These are phyloP conservation scores for Yarrowia bubula DNA, from an alignment of 805 yeast genomes.

Conservation along the genomic window DNA sequence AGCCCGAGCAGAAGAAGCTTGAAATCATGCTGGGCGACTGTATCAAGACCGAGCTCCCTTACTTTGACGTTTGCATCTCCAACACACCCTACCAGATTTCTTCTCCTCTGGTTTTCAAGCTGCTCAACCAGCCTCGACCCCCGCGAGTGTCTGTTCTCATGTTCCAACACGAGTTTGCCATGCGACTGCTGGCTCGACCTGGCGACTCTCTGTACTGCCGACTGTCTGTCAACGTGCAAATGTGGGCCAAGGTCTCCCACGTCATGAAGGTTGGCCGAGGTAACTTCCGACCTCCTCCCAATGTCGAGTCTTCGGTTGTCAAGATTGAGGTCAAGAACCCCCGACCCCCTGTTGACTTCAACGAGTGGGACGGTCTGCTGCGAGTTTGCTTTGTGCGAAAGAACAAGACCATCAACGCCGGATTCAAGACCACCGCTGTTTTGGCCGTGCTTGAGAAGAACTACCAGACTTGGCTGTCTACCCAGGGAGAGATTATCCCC, in stretches of 20 bases:
- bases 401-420: constrained; percentile 88
- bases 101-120: constrained; percentile 90
- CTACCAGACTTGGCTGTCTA: constrained; percentile 71
- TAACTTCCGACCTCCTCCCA: constrained; percentile 97
- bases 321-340: constrained; percentile 89
- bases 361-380: constrained; percentile 96
- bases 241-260: constrained; percentile 99
- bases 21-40: constrained; percentile 93
- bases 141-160: constrained; percentile 92
- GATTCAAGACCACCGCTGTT: constrained; percentile 80
- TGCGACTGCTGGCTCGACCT: constrained; percentile 89
- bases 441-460: constrained; percentile 81
- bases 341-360: constrained; percentile 87
- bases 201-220: constrained; percentile 95
- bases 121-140: constrained; percentile 86
- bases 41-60: constrained; percentile 92
- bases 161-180: constrained; percentile 97
- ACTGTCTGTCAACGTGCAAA: constrained; percentile 92
- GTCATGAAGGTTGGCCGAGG: constrained; percentile 97
- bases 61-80: constrained; percentile 92
- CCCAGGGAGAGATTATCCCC: constrained; percentile 40
- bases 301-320: constrained; percentile 95
- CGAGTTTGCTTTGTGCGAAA: constrained; percentile 90
- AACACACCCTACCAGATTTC: constrained; percentile 98
- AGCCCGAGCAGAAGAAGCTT: constrained; percentile 86